phyloP scores from a whole-genome alignment of 805 yeast species.

The Yarrowia sp. region DNA sequence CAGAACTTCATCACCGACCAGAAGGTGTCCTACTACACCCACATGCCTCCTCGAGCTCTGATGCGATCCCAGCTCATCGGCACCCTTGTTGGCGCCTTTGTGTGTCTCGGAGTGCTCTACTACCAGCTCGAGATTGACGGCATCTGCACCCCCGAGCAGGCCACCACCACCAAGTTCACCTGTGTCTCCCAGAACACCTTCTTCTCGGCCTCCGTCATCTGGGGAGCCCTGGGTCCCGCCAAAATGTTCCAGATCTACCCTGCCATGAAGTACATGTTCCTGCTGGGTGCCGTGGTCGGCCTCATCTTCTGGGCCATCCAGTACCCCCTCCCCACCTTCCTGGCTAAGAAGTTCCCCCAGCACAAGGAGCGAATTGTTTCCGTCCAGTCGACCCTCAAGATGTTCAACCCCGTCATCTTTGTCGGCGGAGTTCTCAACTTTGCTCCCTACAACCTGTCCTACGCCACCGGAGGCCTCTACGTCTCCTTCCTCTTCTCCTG shows the following conservation, averaged over 20 bases:
- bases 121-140: constrained; percentile 49
- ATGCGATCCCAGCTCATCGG: constrained; percentile 47
- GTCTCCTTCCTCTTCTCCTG: constrained; percentile 56
- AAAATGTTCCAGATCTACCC: constrained; percentile 55
- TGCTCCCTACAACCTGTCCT: constrained; percentile 56
- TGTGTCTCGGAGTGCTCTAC: constrained; percentile 48
- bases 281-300: constrained; percentile 52
- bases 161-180: constrained; percentile 47
- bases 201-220: constrained; percentile 56
- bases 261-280: constrained; percentile 56
- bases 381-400: constrained; percentile 40
- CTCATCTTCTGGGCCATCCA: constrained; percentile 44
- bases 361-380: constrained; percentile 40
- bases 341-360: constrained; percentile 42
- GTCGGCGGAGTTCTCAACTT: constrained; percentile 56
- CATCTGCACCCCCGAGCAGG: constrained; percentile 47
- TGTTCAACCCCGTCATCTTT: constrained; percentile 56
- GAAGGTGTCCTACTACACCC: constrained; percentile 65
- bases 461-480: constrained; percentile 53
- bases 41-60: constrained; percentile 44
- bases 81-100: constrained; percentile 45
- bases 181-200: constrained; percentile 53
- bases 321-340: constrained; percentile 45
- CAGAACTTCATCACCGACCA: constrained; percentile 62
- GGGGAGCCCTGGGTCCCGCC: constrained; percentile 58